Evolutionary conservation across 139 green algal genomes (phyloP), one percentile per base, ranked within the genome.

Genomic region (Yamagishiella unicocca): DNA sequence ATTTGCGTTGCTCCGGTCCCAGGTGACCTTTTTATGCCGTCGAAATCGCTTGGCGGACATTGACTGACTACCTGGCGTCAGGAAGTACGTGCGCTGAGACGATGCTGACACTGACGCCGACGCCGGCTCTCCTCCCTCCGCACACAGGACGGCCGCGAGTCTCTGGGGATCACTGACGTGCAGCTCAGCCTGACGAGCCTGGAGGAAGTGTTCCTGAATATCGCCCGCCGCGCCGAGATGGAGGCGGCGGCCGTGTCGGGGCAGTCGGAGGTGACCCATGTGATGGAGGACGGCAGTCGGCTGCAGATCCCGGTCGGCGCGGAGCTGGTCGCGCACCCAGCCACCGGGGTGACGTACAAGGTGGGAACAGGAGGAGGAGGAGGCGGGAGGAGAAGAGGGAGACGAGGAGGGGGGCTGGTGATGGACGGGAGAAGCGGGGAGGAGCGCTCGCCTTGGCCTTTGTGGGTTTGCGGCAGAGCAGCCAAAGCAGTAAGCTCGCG

Each of bases 201-300:
- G 43, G 94, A 97, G 90, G 94, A 97, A 88, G 96, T 98, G 1
- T 98, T 98, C 90, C 91, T 98, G 37, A 94, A 85, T 53, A 97
- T 98, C 37, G 95, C 96, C 4, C 91, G 91, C 35, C 79, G 91
- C 43, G 94, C 94, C 9, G 94, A 96, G 89, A 21, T 97, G 58
- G 93, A 95, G 81, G 92, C 91, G n/a, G 93, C 94, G 22, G 76
- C 79, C 0, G 74, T 35, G 12, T 74, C 88, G 70, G 94, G 94
- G 27, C n/a, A 43, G 40, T 9, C 35, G 21, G 37, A 61, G 9
- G 82, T 87, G 46, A 25, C 19, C 9, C 67, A 81, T 50, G 37
- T 70, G 40, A 75, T 80, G 82, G 86, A 94, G 38, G 91, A 92
- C 25, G 94, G 94, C 24, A 42, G 27, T 31, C 70, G 61, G 35